Percentiles rank a stretch among this genome's conserved stretches.
Evolutionary conservation across 1,139 yeast species (phyloP).

Genomic region (Suhomyces panamericanus): DNA sequence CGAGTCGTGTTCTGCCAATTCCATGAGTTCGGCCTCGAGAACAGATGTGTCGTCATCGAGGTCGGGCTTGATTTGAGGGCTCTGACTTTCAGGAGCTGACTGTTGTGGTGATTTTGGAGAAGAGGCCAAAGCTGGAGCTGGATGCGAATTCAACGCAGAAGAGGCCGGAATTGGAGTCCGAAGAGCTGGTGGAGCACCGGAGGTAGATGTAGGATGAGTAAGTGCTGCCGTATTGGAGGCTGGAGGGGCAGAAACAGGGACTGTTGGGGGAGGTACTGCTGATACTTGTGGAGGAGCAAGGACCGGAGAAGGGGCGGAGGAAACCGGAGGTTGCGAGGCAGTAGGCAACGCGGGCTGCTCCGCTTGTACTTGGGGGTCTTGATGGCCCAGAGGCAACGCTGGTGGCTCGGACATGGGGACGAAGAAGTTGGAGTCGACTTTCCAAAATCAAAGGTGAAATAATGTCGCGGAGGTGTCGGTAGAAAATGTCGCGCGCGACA

Average conservation of each 20-base stretch:
- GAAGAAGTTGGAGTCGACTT: background rate
- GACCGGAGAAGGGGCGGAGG: background rate
- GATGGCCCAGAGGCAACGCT: background rate
- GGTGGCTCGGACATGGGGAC: background rate
- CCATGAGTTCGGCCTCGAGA: too few relatives aligned
- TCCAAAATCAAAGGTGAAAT: background rate
- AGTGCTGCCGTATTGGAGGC: background rate
- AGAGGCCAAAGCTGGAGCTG: background rate
- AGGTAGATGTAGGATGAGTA: background rate
- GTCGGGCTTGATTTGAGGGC: background rate
- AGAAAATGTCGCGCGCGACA: background rate
- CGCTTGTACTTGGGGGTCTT: background rate
- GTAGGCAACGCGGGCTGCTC: too few relatives aligned
- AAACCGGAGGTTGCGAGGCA: background rate
- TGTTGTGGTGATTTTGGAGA: background rate
- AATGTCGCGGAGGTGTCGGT: background rate
- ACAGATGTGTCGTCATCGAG: background rate
- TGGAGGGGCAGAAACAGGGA: background rate
- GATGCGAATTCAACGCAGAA: too few relatives aligned
- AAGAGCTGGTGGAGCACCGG: background rate
- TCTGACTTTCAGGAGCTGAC: background rate
- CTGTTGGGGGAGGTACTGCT: background rate
- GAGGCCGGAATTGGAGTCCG: background rate
- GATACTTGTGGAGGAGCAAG: background rate
- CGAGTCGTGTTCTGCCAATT: background rate